phyloP scores from a whole-genome alignment of 2,329 filamentous ascomycete species.

The Pseudovirgaria hyperparasitica region DNA sequence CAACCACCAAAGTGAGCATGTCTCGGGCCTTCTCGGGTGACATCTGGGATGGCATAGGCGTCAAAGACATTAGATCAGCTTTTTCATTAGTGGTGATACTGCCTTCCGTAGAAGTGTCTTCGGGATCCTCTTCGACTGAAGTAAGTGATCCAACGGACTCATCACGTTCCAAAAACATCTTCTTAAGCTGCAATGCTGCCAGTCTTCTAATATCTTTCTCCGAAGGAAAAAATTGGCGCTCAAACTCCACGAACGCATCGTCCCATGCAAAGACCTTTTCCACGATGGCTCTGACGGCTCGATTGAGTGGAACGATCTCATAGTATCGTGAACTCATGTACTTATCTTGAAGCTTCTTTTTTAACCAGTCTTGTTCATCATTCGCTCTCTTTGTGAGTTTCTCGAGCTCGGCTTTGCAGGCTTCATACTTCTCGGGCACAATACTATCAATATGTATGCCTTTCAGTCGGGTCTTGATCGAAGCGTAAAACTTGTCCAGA shows the following conservation, averaged over 20 bases:
- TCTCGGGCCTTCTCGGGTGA: conserved; percentile 51
- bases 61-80: conserved; percentile 14
- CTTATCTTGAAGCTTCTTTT: conserved; percentile 70
- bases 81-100: conserved; percentile 14
- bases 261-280: conserved; percentile 94
- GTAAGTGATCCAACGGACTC: conserved; percentile 66
- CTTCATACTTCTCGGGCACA: conserved; percentile 70
- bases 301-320: conserved; percentile 88
- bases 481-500: conserved; percentile 75
- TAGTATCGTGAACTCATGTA: conserved; percentile 95
- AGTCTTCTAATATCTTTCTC: conserved; percentile 93
- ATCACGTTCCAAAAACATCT: conserved; percentile 80
- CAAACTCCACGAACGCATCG: conserved; percentile 76
- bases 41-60: conserved; percentile 27
- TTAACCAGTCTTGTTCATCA: conserved; percentile 65
- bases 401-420: conserved; percentile 73
- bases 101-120: conserved; percentile 24
- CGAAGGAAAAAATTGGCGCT: conserved; percentile 80
- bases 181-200: conserved; percentile 83
- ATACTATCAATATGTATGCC: conserved; percentile 88
- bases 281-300: conserved; percentile 76
- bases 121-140: conserved; percentile 53
- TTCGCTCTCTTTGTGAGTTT: conserved; percentile 63
- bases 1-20: conserved; percentile 51
- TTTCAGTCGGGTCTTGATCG: conserved; percentile 70